Percentiles rank a stretch among this genome's conserved stretches.
Conservation (phyloP, 2,329 filamentous ascomycete species). For the Ascochyta clinopodiicola region DNA sequence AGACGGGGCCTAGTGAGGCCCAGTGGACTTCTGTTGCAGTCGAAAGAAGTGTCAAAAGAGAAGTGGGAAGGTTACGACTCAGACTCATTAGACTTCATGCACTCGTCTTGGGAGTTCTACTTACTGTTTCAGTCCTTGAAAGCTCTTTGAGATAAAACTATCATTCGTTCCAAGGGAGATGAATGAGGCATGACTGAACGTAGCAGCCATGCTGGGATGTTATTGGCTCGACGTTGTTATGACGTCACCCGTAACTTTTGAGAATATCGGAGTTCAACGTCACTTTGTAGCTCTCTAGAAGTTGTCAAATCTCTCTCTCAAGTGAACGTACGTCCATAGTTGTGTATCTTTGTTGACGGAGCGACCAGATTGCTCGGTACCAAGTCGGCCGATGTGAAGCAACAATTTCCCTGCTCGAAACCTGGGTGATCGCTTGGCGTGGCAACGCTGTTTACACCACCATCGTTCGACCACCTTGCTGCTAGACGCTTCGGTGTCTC, state of each 20-base stretch:
- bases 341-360: slow-evolving; percentile 8
- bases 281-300: neutral
- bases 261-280: neutral
- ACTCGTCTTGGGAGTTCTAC: neutral
- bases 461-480: slow-evolving; percentile 8
- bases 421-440: slow-evolving; percentile 42
- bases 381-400: slow-evolving; percentile 7
- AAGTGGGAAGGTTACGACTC: slow-evolving; percentile 39
- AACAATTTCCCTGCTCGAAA: slow-evolving; percentile 38
- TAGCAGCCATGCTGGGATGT: slow-evolving; percentile 35
- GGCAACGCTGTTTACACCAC: slow-evolving; percentile 17
- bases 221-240: slow-evolving; percentile 34
- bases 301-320: neutral
- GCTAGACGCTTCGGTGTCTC: neutral
- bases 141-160: slow-evolving; percentile 42
- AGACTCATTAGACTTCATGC: slow-evolving; percentile 6
- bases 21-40: slow-evolving; percentile 41
- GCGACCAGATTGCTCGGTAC: slow-evolving; percentile 13
- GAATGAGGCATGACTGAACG: slow-evolving; percentile 34
- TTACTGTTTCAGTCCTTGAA: slow-evolving; percentile 41
- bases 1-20: slow-evolving; percentile 36
- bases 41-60: slow-evolving; percentile 36
- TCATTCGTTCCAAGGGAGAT: slow-evolving; percentile 46
- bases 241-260: slow-evolving; percentile 33
- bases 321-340: neutral